Base-by-base conservation (phyloP, 495 filamentous ascomycete genomes). In the Daldinia childiae region DNA sequence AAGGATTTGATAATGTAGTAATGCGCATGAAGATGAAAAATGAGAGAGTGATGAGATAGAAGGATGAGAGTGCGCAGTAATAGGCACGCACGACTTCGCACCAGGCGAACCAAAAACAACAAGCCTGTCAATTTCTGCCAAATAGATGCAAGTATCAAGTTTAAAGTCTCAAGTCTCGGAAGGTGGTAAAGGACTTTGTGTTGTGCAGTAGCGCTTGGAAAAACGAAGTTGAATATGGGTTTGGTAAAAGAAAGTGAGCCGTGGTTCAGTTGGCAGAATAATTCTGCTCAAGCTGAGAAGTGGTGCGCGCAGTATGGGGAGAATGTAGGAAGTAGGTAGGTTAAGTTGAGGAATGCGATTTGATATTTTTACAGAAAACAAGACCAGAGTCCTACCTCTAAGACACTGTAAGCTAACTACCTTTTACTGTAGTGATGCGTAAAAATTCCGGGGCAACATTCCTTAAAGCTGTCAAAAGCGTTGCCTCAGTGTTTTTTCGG, bases 91-190 rank as follows among this genome's bases (percentile, higher is more conserved):
- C 19, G 21, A 48, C 7, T 48, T 48, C 43, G 19, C 43, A 21
- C 43, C 43, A 48, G 43, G 43, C 43, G 43, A 21, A 48, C 43
- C 19, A 48, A 48, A 48, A 48, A 48, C 43, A 48, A 41, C n/a
- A 41, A 48, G 43, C 19, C 8, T 48, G 17, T 24, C 7, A 24
- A 48, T 19, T 48, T 48, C 43, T 48, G 43, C 43, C 19, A 48
- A 48, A 48, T 48, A 6, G 19, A 48, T 48, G 43, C 43, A 48
- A 48, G 17, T 21, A 8, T 45, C 2, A 36, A 36, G 34, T 36
- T 11, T 14, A 0, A 36, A 12, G 9, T 36, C 7, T 48, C 2
- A 48, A 48, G 17, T 19, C 43, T 48, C 6, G 9, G 19, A 48
- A 48, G 43, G 43, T 48, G 19, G 12, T 21, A 21, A 24, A 21